Evolutionary conservation across 1,139 yeast genomes (phyloP).

Genomic region (Hemisphaericaspora lyxosophila): DNA sequence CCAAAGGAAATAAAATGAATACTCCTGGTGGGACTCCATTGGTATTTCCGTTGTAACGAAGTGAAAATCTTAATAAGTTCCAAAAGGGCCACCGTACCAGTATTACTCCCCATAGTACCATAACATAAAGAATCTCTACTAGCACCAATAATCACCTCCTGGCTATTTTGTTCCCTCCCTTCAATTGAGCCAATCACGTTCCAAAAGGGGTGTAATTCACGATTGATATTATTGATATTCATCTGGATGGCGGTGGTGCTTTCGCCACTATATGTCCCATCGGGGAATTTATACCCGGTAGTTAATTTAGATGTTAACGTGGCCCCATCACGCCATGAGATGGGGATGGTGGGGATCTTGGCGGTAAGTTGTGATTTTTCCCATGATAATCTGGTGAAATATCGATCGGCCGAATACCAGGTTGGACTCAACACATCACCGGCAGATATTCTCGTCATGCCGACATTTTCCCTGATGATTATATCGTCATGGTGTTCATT

Average conservation of each 20-base stretch:
- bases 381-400: conserved; percentile 38
- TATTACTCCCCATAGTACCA: conserved; percentile 72
- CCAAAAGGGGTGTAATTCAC: conserved; percentile 71
- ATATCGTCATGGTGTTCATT: conserved; percentile 34
- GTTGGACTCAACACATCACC: conserved; percentile 86
- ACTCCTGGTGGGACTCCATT: conserved; percentile 84
- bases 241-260: conserved; percentile 27
- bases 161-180: conserved; percentile 78
- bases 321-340: conserved; percentile 69
- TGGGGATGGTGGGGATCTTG: conserved; percentile 71
- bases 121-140: conserved; percentile 75
- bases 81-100: conserved; percentile 73
- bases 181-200: conserved; percentile 74
- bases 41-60: conserved; percentile 58
- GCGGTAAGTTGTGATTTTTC: conserved; percentile 58
- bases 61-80: conserved; percentile 73
- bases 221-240: conserved; percentile 47
- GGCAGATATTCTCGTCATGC: conserved; percentile 60
- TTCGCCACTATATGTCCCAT: conserved; percentile 32
- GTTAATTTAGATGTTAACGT: conserved; percentile 49
- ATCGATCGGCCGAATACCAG: conserved; percentile 55
- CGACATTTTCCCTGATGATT: conserved; percentile 66
- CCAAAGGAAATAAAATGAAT: conserved; percentile 86
- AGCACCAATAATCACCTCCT: conserved; percentile 80
- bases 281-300: conserved; percentile 44